phyloP scores from a whole-genome alignment of 2,329 filamentous ascomycete species.

The Helminthosporium solani region DNA sequence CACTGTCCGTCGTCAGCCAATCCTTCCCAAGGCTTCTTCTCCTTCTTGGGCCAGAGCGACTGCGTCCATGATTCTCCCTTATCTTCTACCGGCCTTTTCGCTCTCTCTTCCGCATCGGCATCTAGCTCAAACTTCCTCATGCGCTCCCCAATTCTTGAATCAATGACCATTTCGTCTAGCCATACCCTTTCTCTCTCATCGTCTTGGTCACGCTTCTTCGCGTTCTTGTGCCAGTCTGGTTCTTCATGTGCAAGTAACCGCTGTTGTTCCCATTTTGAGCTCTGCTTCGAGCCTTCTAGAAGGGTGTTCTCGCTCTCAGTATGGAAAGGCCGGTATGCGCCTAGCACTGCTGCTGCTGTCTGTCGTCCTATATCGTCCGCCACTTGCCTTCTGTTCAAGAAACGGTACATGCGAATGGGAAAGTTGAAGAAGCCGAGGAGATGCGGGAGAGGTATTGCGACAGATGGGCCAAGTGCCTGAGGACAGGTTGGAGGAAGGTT shows the following conservation, averaged over 20 bases:
- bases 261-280: conserved; percentile 60
- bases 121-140: conserved; percentile 78
- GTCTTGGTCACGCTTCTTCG: conserved; percentile 57
- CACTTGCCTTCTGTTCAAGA: conserved; percentile 79
- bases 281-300: conserved; percentile 34
- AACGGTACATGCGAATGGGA: conserved; percentile 80
- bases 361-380: conserved; percentile 86
- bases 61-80: conserved; percentile 31
- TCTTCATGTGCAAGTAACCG: conserved; percentile 69
- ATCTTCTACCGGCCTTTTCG: conserved; percentile 34
- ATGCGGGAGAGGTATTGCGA: conserved; percentile 77
- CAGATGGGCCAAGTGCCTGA: conserved; percentile 68
- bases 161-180: conserved; percentile 71
- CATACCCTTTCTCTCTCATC: conserved; percentile 64
- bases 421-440: conserved; percentile 92
- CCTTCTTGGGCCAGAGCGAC: conserved; percentile 33
- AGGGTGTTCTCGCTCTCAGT: conserved; percentile 31
- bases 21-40: conserved; percentile 36
- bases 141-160: conserved; percentile 70
- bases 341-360: conserved; percentile 81
- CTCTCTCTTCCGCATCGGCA: conserved; percentile 68
- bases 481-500: conserved; percentile 67
- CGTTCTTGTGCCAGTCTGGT: conserved; percentile 79
- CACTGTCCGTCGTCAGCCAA: conserved; percentile 29
- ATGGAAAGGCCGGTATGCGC: conserved; percentile 50